These are phyloP conservation scores for Diutina ranongensis DNA, from an alignment of 1,139 yeast species.

Conservation along the genomic window DNA sequence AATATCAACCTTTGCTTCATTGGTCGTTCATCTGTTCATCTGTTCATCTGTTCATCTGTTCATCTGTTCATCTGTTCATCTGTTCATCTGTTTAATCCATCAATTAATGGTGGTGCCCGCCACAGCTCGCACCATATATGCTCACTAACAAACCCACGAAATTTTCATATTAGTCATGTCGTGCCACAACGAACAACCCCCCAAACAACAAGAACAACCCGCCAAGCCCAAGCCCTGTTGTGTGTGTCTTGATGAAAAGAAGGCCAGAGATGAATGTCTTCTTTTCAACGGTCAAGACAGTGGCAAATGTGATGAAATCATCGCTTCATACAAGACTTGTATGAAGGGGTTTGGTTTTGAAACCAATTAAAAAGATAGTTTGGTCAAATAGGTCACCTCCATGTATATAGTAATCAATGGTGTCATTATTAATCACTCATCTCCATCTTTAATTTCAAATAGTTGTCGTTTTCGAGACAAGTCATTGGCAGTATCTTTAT, in stretches of 20 bases:
- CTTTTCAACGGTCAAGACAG: constrained; percentile 74
- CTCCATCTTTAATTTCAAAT: neutral
- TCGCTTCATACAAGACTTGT: constrained; percentile 65
- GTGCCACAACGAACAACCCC: neutral
- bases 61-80: no score
- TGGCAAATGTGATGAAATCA: constrained; percentile 67
- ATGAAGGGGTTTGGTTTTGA: constrained; percentile 88
- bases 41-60: no score
- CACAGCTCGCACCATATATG: no score
- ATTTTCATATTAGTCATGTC: neutral
- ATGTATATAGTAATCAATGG: constrained; percentile 1
- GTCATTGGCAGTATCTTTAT: neutral
- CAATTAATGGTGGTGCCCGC: no score
- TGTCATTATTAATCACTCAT: neutral
- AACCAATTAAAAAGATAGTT: constrained; percentile 12
- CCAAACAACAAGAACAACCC: constrained; percentile 8
- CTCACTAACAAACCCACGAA: no score
- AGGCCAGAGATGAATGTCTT: constrained; percentile 76
- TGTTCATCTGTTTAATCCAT: no score
- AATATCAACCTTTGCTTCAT: no score
- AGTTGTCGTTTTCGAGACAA: neutral
- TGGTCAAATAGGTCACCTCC: no score
- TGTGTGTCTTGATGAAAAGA: constrained; percentile 82
- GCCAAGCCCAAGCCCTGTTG: constrained; percentile 95
- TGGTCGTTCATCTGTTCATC: no score